A percentile compares a stretch with the other conserved stretches of the same genome.
Conservation (phyloP, 2,329 filamentous ascomycete genomes). For the Colletotrichum chlorophyti region DNA sequence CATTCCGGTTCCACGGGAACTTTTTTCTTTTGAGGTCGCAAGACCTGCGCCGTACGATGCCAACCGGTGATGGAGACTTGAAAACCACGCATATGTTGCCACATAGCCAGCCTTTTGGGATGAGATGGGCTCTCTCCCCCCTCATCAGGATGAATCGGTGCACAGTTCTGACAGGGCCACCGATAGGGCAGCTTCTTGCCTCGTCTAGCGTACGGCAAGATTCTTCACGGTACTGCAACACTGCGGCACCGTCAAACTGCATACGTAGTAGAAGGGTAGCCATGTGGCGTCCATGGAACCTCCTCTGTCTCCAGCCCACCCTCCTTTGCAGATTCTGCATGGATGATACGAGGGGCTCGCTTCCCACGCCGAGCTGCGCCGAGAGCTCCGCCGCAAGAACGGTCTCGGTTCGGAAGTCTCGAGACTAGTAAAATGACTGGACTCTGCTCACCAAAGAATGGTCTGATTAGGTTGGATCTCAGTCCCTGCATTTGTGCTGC, state of each 20-base stretch:
- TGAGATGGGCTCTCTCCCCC: too few relatives aligned
- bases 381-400: neutral
- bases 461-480: neutral
- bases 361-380: too few relatives aligned
- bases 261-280: constrained; percentile 6
- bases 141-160: neutral
- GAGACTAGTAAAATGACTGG: neutral
- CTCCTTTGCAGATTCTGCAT: neutral
- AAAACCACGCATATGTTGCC: too few relatives aligned
- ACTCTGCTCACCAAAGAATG: neutral
- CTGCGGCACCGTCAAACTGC: too few relatives aligned
- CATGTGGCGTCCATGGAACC: neutral
- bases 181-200: neutral
- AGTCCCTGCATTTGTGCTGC: neutral
- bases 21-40: too few relatives aligned
- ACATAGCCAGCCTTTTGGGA: too few relatives aligned
- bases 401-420: neutral
- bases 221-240: neutral
- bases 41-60: too few relatives aligned
- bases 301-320: neutral
- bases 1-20: too few relatives aligned
- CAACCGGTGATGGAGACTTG: too few relatives aligned
- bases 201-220: neutral
- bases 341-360: too few relatives aligned
- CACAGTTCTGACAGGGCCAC: neutral